A percentile compares a stretch with the other conserved stretches of the same genome.
phyloP scores from a whole-genome alignment of 1,284 basidiomycete genomes.

The Cryptococcus sp. region DNA sequence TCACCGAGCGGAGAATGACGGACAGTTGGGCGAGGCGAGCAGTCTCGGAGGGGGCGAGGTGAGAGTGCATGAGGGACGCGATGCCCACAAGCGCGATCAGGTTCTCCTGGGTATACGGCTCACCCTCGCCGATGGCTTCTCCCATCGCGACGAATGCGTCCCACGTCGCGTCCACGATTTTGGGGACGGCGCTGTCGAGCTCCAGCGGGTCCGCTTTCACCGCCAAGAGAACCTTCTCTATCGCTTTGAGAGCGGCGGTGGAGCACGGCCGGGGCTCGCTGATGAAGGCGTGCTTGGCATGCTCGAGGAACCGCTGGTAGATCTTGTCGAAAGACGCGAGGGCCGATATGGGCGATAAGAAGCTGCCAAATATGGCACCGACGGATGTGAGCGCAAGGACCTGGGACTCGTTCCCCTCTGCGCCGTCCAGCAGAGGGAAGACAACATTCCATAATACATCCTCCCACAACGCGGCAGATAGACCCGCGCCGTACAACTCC shows the following conservation, averaged over 20 bases:
- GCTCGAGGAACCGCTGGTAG: constrained; percentile 68
- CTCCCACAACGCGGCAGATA: constrained; percentile 78
- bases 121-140: constrained; percentile 49
- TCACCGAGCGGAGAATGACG: constrained; percentile 70
- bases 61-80: constrained; percentile 28
- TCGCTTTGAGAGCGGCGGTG: constrained; percentile 71
- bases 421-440: constrained; percentile 77
- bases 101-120: constrained; percentile 79
- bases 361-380: constrained; percentile 77
- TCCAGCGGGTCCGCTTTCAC: constrained; percentile 48
- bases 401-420: constrained; percentile 78
- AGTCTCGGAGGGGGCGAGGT: constrained; percentile 54
- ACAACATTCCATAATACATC: constrained; percentile 82
- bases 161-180: constrained; percentile 61
- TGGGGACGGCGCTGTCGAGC: constrained; percentile 46
- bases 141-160: constrained; percentile 67
- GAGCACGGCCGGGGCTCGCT: constrained; percentile 66
- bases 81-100: constrained; percentile 59
- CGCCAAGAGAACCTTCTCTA: constrained; percentile 71
- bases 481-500: constrained; percentile 82
- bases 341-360: constrained; percentile 69
- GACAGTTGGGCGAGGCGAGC: constrained; percentile 67
- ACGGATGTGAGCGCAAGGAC: constrained; percentile 79
- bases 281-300: constrained; percentile 66
- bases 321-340: constrained; percentile 65